phyloP scores from a whole-genome alignment of 2,329 filamentous ascomycete species.

The Cytospora chrysosperma region DNA sequence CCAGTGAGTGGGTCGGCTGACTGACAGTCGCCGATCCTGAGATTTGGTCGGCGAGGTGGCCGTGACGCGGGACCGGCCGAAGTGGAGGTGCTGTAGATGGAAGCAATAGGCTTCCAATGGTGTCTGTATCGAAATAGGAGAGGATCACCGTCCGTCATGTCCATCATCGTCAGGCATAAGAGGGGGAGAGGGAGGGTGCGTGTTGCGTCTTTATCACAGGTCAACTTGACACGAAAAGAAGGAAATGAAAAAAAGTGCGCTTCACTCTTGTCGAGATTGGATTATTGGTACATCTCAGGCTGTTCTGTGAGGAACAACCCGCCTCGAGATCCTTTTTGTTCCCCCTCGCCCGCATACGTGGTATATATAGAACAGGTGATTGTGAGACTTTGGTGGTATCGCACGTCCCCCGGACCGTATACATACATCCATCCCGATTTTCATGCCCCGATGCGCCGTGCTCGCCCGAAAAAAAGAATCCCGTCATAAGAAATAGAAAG shows the following conservation, averaged over 20 bases:
- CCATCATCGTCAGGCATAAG: too few relatives aligned
- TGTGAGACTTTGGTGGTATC: conserved; percentile 17
- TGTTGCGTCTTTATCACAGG: too few relatives aligned
- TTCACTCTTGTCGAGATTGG: neutral
- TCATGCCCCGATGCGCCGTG: conserved; percentile 3
- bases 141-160: too few relatives aligned
- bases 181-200: too few relatives aligned
- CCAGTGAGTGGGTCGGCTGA: too few relatives aligned
- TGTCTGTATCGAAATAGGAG: too few relatives aligned
- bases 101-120: too few relatives aligned
- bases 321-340: neutral
- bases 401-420: conserved; percentile 6
- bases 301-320: neutral
- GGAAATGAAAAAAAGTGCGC: neutral
- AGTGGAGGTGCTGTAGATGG: too few relatives aligned
- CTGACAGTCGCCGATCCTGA: too few relatives aligned
- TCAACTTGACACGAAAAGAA: too few relatives aligned
- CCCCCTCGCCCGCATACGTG: neutral
- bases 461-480: conserved; percentile 5
- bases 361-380: conserved; percentile 12
- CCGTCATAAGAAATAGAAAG: neutral
- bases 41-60: too few relatives aligned
- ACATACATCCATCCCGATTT: conserved; percentile 7
- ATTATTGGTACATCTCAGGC: conserved; percentile 4
- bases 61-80: too few relatives aligned